Conservation (phyloP, 495 filamentous ascomycete species). For the Hypoxylon lienhwacheense region DNA sequence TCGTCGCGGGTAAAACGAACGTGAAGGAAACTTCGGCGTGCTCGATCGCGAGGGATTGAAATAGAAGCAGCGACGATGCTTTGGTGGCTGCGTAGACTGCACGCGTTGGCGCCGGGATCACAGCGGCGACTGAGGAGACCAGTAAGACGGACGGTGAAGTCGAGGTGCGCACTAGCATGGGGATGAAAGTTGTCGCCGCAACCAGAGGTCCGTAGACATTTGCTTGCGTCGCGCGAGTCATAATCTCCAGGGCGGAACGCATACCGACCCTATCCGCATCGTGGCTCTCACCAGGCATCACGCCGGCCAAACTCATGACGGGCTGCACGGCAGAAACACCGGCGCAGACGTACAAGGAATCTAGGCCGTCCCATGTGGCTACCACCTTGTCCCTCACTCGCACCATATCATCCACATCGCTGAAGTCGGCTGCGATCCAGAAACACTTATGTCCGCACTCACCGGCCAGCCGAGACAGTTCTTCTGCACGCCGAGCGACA, state of each 20-base stretch:
- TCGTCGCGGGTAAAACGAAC: constrained; percentile 34
- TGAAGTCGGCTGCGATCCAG: constrained; percentile 34
- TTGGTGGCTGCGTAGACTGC: constrained; percentile 39
- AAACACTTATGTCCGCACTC: constrained; percentile 36
- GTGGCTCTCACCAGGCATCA: constrained; percentile 10
- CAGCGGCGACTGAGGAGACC: constrained; percentile 36
- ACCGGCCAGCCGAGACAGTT: constrained; percentile 18
- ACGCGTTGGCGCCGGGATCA: constrained; percentile 39
- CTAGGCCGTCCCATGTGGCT: constrained; percentile 33
- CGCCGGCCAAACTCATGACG: constrained; percentile 33
- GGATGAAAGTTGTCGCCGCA: constrained; percentile 34
- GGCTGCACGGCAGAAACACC: constrained; percentile 41
- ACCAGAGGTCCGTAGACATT: constrained; percentile 37
- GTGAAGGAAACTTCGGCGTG: constrained; percentile 37
- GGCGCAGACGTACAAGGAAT: constrained; percentile 36
- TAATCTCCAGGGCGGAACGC: constrained; percentile 19
- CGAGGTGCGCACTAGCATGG: constrained; percentile 36
- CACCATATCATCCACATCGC: constrained; percentile 29
- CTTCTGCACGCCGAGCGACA: constrained; percentile 33
- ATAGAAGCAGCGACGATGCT: constrained; percentile 37
- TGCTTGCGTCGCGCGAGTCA: constrained; percentile 25
- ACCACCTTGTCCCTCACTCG: constrained; percentile 25
- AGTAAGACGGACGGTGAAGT: constrained; percentile 33
- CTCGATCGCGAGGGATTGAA: constrained; percentile 40
- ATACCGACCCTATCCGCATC: constrained; percentile 30